Percentiles rank a stretch among this genome's conserved stretches.
These are phyloP conservation scores for Penicillium sp. DNA, from an alignment of 2,329 filamentous ascomycete species.

Conservation along the genomic window DNA sequence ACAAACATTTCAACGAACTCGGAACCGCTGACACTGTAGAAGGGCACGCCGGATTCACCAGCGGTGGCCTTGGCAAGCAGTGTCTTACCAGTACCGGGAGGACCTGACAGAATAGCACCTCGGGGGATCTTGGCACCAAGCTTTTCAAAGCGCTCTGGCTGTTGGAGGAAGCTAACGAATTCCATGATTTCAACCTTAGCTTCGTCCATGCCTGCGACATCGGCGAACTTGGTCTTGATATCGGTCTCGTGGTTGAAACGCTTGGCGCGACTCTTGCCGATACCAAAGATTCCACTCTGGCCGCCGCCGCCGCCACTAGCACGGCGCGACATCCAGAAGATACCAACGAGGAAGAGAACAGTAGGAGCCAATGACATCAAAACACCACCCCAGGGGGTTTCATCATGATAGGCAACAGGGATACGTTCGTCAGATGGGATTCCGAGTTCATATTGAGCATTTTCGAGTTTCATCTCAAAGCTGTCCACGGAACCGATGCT, in stretches of 20 bases:
- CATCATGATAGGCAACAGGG: slow-evolving; percentile 81
- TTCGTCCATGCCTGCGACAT: slow-evolving; percentile 97
- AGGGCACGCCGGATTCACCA: slow-evolving; percentile 93
- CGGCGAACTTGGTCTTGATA: slow-evolving; percentile 94
- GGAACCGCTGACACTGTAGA: slow-evolving; percentile 97
- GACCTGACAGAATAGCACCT: slow-evolving; percentile 94
- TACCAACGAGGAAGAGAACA: slow-evolving; percentile 77
- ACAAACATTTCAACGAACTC: slow-evolving; percentile 99
- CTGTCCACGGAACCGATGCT: slow-evolving; percentile 91
- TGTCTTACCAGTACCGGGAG: slow-evolving; percentile 97
- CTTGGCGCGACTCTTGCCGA: slow-evolving; percentile 93
- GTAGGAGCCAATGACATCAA: slow-evolving; percentile 85
- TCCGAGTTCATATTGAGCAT: slow-evolving; percentile 81
- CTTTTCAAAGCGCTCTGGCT: slow-evolving; percentile 87
- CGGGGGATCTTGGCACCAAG: slow-evolving; percentile 97
- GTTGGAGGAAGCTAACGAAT: slow-evolving; percentile 95
- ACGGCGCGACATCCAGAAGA: slow-evolving; percentile 77
- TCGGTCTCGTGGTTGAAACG: slow-evolving; percentile 97
- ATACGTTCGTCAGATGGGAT: slow-evolving; percentile 89
- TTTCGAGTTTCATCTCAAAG: slow-evolving; percentile 85
- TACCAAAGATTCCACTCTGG: slow-evolving; percentile 83
- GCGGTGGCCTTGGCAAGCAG: slow-evolving; percentile 95
- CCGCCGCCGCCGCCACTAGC: slow-evolving; percentile 68
- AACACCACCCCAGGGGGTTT: slow-evolving; percentile 71
- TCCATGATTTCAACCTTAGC: slow-evolving; percentile 99